Percentiles rank a stretch among this genome's conserved stretches.
These are phyloP conservation scores for Tuber umbilicatum DNA, from an alignment of 495 filamentous ascomycete genomes.

Conservation along the genomic window DNA sequence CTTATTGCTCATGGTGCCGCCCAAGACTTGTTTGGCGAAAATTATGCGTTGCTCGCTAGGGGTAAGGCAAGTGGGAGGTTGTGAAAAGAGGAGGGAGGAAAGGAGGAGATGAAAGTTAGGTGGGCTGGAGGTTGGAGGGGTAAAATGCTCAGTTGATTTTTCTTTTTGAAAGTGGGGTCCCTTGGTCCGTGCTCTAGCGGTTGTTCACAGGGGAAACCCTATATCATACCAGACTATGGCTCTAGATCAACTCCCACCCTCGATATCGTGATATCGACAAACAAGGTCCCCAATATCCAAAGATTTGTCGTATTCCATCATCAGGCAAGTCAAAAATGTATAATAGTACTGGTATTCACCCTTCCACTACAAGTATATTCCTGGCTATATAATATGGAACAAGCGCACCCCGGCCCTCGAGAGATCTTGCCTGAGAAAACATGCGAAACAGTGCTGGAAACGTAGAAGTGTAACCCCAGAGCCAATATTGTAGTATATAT, in stretches of 20 bases:
- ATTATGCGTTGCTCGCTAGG: not conserved
- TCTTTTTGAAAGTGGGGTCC: not conserved
- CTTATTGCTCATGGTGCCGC: constrained; percentile 47
- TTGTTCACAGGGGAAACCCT: not conserved
- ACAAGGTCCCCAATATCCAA: not conserved
- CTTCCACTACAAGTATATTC: not conserved
- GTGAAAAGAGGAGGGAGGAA: not conserved
- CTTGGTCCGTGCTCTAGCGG: not conserved
- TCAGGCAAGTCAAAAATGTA: not conserved
- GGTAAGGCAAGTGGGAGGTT: not conserved
- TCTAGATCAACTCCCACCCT: not conserved
- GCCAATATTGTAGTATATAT: too few relatives aligned
- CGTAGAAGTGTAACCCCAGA: not conserved
- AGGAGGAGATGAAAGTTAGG: not conserved
- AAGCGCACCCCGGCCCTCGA: not conserved
- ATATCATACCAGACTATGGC: not conserved
- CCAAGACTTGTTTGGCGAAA: not conserved
- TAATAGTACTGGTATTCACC: not conserved
- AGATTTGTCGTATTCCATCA: not conserved
- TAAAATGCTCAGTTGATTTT: not conserved
- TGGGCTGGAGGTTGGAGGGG: not conserved
- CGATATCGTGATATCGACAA: not conserved
- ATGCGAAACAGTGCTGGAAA: not conserved
- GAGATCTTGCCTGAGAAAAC: not conserved
- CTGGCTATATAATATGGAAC: not conserved